These are phyloP conservation scores for Diaporthe sp. DNA, from an alignment of 2,329 filamentous ascomycete species.

Conservation along the genomic window DNA sequence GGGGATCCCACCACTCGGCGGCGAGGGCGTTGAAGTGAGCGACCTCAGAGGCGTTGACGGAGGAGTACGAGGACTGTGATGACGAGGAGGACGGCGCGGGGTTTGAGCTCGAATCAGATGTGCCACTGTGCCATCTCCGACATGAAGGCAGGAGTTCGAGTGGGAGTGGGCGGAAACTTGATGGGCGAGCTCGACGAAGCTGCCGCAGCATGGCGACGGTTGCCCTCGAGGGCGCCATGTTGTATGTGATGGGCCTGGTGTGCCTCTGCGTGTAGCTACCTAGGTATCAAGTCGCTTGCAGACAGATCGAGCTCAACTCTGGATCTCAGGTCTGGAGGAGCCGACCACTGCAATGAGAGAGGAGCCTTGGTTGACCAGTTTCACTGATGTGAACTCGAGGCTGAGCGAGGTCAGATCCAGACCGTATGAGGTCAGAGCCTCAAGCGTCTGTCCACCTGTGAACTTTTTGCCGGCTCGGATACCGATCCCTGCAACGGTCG, in stretches of 20 bases:
- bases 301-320: neutral
- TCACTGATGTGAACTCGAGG: neutral
- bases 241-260: neutral
- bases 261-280: too few species aligned
- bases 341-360: neutral
- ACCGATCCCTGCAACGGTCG: constrained; percentile 17
- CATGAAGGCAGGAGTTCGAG: constrained; percentile 31
- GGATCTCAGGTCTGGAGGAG: neutral
- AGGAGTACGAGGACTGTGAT: constrained; percentile 64
- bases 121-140: constrained; percentile 17
- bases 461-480: constrained; percentile 22
- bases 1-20: constrained; percentile 96
- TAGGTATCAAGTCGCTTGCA: neutral
- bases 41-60: constrained; percentile 90
- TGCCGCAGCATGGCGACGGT: constrained; percentile 32
- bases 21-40: constrained; percentile 96
- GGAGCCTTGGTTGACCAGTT: neutral
- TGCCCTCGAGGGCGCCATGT: constrained; percentile 41
- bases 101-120: neutral
- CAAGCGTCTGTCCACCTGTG: neutral
- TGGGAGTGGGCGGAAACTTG: constrained; percentile 12
- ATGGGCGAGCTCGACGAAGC: constrained; percentile 24
- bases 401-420: neutral
- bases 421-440: constrained; percentile 26
- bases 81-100: constrained; percentile 38